Conservation (phyloP, 2,329 filamentous ascomycete genomes). For the Emydomyces testavorans region DNA sequence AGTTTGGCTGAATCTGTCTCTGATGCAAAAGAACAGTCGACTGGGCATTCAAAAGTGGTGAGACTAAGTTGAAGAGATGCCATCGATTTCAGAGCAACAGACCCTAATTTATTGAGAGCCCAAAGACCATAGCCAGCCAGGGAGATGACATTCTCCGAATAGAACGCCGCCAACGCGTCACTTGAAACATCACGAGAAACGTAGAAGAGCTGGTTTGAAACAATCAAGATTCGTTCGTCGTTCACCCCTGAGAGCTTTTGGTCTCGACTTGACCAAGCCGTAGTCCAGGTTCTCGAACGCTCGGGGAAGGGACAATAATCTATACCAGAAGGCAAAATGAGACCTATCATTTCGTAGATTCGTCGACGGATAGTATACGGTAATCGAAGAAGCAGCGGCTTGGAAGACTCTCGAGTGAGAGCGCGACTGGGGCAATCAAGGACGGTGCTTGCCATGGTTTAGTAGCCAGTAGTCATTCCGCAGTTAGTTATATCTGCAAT, state of each 20-base stretch:
- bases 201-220: constrained; percentile 3
- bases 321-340: neutral
- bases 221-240: neutral
- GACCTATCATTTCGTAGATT: neutral
- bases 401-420: neutral
- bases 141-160: neutral
- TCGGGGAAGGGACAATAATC: neutral
- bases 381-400: neutral
- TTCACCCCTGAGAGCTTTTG: neutral
- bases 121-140: neutral
- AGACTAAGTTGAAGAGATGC: neutral
- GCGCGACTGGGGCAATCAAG: neutral
- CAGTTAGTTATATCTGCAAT: too few relatives aligned
- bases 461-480: too few relatives aligned
- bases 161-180: neutral
- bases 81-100: neutral
- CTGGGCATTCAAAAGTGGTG: neutral
- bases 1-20: too few relatives aligned
- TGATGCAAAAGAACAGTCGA: neutral
- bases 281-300: neutral
- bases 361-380: neutral
- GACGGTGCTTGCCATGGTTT: neutral
- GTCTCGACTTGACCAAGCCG: neutral
- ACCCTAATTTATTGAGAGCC: neutral
- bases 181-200: neutral